These are phyloP conservation scores for Fragaria ananassa DNA, from an alignment of 306 rosid species.

Conservation along the genomic window DNA sequence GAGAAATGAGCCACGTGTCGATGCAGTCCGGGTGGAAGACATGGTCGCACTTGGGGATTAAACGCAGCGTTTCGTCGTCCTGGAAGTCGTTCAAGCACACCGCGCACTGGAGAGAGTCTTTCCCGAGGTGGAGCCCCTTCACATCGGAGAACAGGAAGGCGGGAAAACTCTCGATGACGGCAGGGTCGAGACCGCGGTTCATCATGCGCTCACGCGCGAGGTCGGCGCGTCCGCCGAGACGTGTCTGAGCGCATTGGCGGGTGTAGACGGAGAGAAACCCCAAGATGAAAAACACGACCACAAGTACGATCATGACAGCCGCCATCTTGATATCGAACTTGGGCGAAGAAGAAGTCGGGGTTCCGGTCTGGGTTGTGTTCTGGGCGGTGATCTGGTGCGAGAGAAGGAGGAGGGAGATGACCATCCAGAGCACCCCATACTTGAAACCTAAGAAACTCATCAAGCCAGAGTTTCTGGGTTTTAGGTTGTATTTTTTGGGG, in stretches of 20 bases:
- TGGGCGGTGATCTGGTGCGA: slow-evolving; percentile 40
- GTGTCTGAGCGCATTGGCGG: slow-evolving; percentile 63
- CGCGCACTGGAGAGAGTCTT: slow-evolving; percentile 76
- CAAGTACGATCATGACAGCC: slow-evolving; percentile 44
- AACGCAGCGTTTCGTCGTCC: slow-evolving; percentile 80
- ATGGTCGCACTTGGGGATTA: slow-evolving; percentile 78
- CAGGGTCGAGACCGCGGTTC: slow-evolving; percentile 55
- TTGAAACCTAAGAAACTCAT: background rate
- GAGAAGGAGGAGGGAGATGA: slow-evolving; percentile 8
- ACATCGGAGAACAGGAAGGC: slow-evolving; percentile 74
- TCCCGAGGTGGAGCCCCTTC: slow-evolving; percentile 59
- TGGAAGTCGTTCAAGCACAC: slow-evolving; percentile 81
- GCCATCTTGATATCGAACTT: slow-evolving; percentile 49
- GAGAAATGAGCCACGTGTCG: slow-evolving; percentile 70
- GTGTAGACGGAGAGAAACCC: slow-evolving; percentile 80
- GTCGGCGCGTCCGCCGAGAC: slow-evolving; percentile 34
- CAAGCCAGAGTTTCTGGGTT: background rate
- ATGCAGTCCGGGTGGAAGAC: slow-evolving; percentile 77
- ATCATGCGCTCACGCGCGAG: slow-evolving; percentile 14
- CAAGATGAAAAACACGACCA: slow-evolving; percentile 50
- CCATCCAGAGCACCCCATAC: background rate
- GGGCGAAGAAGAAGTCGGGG: background rate
- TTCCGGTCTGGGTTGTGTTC: background rate
- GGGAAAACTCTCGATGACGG: slow-evolving; percentile 62
- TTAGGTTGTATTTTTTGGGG: background rate